Evolutionary conservation across 257 asterid genomes (phyloP), one percentile per base, ranked within the genome.

Genomic region (Plantago elongata): DNA sequence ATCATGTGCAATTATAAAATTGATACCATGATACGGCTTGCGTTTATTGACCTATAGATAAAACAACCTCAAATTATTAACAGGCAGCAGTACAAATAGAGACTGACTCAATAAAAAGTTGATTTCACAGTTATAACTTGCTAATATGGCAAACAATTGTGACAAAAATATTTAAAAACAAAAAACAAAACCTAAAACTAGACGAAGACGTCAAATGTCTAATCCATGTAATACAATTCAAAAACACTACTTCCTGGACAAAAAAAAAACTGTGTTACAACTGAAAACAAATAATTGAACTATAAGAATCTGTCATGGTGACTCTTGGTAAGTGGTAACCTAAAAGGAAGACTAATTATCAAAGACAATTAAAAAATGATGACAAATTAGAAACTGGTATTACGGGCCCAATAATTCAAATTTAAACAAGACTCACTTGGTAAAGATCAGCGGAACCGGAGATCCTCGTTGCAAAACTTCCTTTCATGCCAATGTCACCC

Each of bases 371-470:
- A 49, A 11, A 12, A 13, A 9, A 34, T 14, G 51, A 13, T 5
- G 47, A 58, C 45, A 51, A 27, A 5, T 11, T 57, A 22, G 38
- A 47, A 12, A 59, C 29, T 13, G 22, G 51, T 18, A 49, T 45
- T 16, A 54, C 13, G 52, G 60, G 63, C 14, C 46, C 13, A 38
- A 62, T 46, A 66, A 29, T 54, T 56, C 18, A 34, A 34, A 2
- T n/a, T n/a, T n/a, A n/a, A n/a, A 34, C 27, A 51, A 62, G 9
- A 66, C 87, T 81, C 79, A 90, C 97, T 57, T 55, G 81, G 80
- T 81, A 92, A 49, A 92, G 89, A 72, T 92, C 99, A 48, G 97
- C 96, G 60, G 97, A 89, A 66, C 97, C 99, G 64, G 95, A 70
- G 37, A 92, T 45, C 63, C 97, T 80, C 60, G 91, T 81, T 57